Percentiles rank a stretch among this genome's conserved stretches.
Evolutionary conservation across 129 eudicot species (phyloP).

Genomic region (Scalesia atractyloides): DNA sequence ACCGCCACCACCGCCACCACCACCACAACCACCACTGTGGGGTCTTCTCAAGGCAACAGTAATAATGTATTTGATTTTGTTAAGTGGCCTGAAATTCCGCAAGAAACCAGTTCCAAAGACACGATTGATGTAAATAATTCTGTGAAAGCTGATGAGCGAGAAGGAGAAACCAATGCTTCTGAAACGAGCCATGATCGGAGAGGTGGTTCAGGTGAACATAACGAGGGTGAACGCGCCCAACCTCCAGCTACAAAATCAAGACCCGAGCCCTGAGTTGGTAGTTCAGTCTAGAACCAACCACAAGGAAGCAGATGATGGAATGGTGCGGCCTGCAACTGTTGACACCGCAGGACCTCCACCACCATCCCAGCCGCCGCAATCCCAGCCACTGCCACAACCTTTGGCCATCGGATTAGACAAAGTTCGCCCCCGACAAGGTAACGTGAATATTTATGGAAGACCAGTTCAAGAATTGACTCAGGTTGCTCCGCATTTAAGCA

Average conservation of each 20-base stretch:
- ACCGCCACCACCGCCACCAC: conserved; percentile 1
- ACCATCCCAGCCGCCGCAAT: neutral
- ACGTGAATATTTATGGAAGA: conserved; percentile 27
- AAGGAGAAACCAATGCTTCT: conserved; percentile 11
- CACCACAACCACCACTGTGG: neutral
- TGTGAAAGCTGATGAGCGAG: conserved; percentile 9
- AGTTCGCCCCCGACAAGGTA: conserved; percentile 25
- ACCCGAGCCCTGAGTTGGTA: conserved; percentile 12
- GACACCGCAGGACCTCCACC: conserved; percentile 17
- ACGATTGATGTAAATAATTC: conserved; percentile 17
- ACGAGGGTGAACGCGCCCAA: neutral
- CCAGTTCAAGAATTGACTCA: conserved; percentile 48
- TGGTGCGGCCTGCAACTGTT: conserved; percentile 4
- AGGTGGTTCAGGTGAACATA: conserved; percentile 11
- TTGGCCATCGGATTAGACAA: conserved; percentile 20
- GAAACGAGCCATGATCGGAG: conserved; percentile 13
- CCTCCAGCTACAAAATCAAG: conserved; percentile 14
- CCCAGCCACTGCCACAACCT: neutral
- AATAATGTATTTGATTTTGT: conserved; percentile 38
- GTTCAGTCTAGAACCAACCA: conserved; percentile 14
- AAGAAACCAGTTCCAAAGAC: conserved; percentile 2
- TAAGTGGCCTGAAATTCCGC: conserved; percentile 32
- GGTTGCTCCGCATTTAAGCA: conserved; percentile 33
- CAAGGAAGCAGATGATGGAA: conserved; percentile 19
- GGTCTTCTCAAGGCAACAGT: conserved; percentile 25